A percentile compares a stretch with the other conserved stretches of the same genome.
phyloP scores from a whole-genome alignment of 1,284 basidiomycete species.

The Singerocomus inundabilis region DNA sequence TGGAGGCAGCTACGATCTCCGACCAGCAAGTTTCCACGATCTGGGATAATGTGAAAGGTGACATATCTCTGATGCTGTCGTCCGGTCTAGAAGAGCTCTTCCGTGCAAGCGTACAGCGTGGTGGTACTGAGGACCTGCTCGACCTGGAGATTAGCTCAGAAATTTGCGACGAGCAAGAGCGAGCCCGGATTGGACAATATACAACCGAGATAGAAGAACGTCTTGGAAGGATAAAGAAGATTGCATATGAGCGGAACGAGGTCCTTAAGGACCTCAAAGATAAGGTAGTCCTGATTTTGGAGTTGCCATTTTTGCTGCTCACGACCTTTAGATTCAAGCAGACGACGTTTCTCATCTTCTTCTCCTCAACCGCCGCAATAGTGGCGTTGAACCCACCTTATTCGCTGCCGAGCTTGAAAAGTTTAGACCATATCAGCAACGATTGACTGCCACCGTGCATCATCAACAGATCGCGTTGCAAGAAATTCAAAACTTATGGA shows the following conservation, averaged over 20 bases:
- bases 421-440: slow-evolving; percentile 88
- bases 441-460: slow-evolving; percentile 72
- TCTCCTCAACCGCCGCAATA: slow-evolving; percentile 86
- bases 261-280: slow-evolving; percentile 94
- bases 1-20: slow-evolving; percentile 76
- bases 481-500: slow-evolving; percentile 71
- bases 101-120: slow-evolving; percentile 51
- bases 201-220: slow-evolving; percentile 79
- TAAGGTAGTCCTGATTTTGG: slow-evolving; percentile 50
- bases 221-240: slow-evolving; percentile 75
- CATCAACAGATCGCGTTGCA: slow-evolving; percentile 73
- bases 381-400: slow-evolving; percentile 80
- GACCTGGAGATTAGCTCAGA: slow-evolving; percentile 70
- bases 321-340: slow-evolving; percentile 69
- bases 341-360: slow-evolving; percentile 97
- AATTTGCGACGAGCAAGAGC: slow-evolving; percentile 65
- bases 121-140: slow-evolving; percentile 54
- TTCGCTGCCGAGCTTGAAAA: slow-evolving; percentile 96
- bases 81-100: slow-evolving; percentile 73
- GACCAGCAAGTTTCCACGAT: slow-evolving; percentile 76
- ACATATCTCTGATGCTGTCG: slow-evolving; percentile 67
- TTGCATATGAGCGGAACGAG: slow-evolving; percentile 81
- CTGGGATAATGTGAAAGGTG: slow-evolving; percentile 72
- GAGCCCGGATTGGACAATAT: slow-evolving; percentile 62
- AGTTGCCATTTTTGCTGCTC: background rate